Percentiles rank a stretch among this genome's conserved stretches.
phyloP scores from a whole-genome alignment of 768 basidiomycete genomes.

The Suillus variegatus region DNA sequence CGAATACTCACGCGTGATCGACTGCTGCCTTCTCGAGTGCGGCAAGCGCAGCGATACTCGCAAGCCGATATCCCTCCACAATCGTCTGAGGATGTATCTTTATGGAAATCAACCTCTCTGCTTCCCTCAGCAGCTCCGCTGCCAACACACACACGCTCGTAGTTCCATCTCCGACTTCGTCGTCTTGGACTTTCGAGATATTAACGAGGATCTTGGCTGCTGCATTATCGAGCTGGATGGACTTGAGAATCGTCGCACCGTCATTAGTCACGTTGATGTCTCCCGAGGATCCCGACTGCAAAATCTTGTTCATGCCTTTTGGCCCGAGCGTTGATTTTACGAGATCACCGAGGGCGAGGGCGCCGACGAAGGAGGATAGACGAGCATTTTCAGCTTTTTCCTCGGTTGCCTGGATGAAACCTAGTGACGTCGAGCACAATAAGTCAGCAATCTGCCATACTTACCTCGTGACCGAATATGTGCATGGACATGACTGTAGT shows the following conservation, averaged over 20 bases:
- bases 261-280: constrained; percentile 98
- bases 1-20: constrained; percentile 74
- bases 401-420: constrained; percentile 67
- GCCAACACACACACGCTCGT: constrained; percentile 91
- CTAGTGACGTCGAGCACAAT: constrained; percentile 5
- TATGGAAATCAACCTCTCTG: constrained; percentile 88
- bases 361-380: constrained; percentile 96
- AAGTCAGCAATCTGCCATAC: background rate
- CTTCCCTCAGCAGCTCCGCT: constrained; percentile 89
- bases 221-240: constrained; percentile 96
- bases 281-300: constrained; percentile 86
- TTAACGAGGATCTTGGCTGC: constrained; percentile 99
- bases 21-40: constrained; percentile 82
- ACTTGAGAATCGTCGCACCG: constrained; percentile 97
- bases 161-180: constrained; percentile 97
- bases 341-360: constrained; percentile 94
- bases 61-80: constrained; percentile 94
- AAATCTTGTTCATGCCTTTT: constrained; percentile 99
- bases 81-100: constrained; percentile 99
- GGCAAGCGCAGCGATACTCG: constrained; percentile 78
- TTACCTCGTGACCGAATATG: constrained; percentile 68
- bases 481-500: constrained; percentile 57
- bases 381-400: constrained; percentile 98
- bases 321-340: constrained; percentile 98
- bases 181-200: constrained; percentile 99